Base-by-base conservation (phyloP, 805 yeast species). In the Monosporozyma yasuniensis region DNA sequence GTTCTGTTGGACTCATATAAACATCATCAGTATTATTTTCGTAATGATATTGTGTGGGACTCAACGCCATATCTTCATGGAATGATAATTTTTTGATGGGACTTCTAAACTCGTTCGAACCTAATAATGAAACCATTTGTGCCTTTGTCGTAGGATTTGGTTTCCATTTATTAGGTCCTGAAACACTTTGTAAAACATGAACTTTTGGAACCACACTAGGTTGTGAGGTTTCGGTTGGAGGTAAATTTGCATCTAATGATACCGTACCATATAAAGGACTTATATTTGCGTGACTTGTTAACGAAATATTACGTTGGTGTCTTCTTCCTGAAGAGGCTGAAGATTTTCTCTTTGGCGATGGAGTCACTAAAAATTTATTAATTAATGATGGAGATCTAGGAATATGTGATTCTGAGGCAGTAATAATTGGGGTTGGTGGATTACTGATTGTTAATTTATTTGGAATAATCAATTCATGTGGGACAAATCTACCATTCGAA, bases 341-440 rank as follows among this genome's bases (percentile, higher is more conserved):
- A 11, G 38, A 28, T 32, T 30, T 25, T n/a, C 23, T 44, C 32
- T 32, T 28, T 6, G 34, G 50, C 34, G 42, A 44, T 9, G 50
- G 45, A 5, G 58, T 55, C 38, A 53, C 49, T 39, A 58, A 39
- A n/a, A 54, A 44, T 19, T 55, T 55, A 35, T 52, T 56, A 38
- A 58, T 42, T 23, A 58, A 44, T 5, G 64, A 61, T 2, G 58
- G 58, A 32, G 58, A 57, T 46, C 49, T 37, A 10, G 55, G 55
- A 14, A 48, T 11, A 32, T 44, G 52, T 28, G 43, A 46, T 16
- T 46, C 49, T 10, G 46, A 22, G 37, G 30, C 18, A 9, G 19
- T n/a, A 11, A 9, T 16, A 5, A 22, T 16, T 11, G 44, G 16
- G 2, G 47, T 34, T 18, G 47, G 34, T 16, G 30, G 30, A 5